These are phyloP conservation scores for Botrytis hyacinthi DNA, from an alignment of 2,329 filamentous ascomycete species.

Conservation along the genomic window DNA sequence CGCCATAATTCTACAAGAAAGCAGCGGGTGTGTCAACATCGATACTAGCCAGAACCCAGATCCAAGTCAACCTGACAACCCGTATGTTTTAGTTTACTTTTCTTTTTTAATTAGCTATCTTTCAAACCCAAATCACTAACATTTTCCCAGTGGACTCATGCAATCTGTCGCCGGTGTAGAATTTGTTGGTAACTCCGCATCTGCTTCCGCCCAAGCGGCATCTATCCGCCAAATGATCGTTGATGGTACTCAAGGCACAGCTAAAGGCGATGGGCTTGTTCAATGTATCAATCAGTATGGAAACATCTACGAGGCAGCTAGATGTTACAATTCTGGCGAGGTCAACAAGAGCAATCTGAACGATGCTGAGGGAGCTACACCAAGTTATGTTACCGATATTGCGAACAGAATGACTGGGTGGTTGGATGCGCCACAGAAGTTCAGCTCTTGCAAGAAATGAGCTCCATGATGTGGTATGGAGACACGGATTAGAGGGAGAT, in stretches of 20 bases:
- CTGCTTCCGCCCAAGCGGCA: constrained; percentile 26
- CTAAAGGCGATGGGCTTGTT: constrained; percentile 31
- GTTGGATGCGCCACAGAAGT: constrained; percentile 16
- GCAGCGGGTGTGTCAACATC: constrained; percentile 36
- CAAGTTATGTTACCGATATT: constrained; percentile 37
- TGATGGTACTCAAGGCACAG: constrained; percentile 37
- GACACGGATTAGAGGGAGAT: neutral
- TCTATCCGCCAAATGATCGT: constrained; percentile 36
- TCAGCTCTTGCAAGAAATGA: neutral
- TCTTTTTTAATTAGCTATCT: neutral
- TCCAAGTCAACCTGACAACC: constrained; percentile 23
- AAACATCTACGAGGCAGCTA: constrained; percentile 36
- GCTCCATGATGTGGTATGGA: neutral
- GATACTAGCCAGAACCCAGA: constrained; percentile 27
- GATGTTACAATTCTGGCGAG: constrained; percentile 37
- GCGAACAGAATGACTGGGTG: constrained; percentile 32
- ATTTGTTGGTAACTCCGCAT: constrained; percentile 27
- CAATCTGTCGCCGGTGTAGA: constrained; percentile 31
- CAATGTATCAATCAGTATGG: constrained; percentile 34
- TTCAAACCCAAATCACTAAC: neutral
- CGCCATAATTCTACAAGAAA: constrained; percentile 39
- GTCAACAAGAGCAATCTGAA: constrained; percentile 33
- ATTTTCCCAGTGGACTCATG: constrained; percentile 30
- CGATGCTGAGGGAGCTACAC: constrained; percentile 32
- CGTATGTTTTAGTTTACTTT: neutral